Evolutionary conservation across 352 stramenopile species (phyloP).

Genomic region (Phytophthora hibernalis): DNA sequence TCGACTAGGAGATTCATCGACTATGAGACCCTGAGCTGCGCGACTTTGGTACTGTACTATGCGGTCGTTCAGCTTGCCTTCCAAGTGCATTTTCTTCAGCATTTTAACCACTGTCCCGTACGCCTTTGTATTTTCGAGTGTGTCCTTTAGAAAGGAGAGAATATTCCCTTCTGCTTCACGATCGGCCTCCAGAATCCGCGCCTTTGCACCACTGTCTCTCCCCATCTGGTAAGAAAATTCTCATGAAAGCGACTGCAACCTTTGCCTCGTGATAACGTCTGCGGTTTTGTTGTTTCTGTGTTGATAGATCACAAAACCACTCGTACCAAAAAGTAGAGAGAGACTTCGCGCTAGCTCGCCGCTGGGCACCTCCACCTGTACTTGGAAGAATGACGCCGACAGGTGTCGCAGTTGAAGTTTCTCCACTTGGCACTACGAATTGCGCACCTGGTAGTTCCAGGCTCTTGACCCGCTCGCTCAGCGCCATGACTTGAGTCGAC

Average conservation of each 20-base stretch:
- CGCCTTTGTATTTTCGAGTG: not conserved
- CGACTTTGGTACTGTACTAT: slow-evolving; percentile 6
- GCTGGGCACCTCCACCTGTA: not conserved
- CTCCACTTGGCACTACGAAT: not conserved
- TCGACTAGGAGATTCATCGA: too few species aligned
- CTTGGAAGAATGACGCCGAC: not conserved
- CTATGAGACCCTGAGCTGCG: too few species aligned
- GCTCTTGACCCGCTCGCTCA: not conserved
- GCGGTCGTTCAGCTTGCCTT: slow-evolving; percentile 6
- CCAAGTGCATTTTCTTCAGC: not conserved
- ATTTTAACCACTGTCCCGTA: slow-evolving; percentile 6
- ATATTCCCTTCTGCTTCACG: slow-evolving; percentile 2
- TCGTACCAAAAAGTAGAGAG: slow-evolving; percentile 4
- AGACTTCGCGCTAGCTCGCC: not conserved
- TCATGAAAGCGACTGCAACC: slow-evolving; percentile 5
- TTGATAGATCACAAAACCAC: slow-evolving; percentile 3
- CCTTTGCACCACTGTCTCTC: not conserved
- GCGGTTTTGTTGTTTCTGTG: not conserved
- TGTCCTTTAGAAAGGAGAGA: not conserved
- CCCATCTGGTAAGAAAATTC: slow-evolving; percentile 13
- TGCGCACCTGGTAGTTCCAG: not conserved
- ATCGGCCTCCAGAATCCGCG: not conserved
- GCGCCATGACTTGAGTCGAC: not conserved
- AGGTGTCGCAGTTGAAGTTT: not conserved
- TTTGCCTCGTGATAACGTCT: slow-evolving; percentile 11